Base-by-base conservation (phyloP, 768 basidiomycete species). In the Suillus luteus region DNA sequence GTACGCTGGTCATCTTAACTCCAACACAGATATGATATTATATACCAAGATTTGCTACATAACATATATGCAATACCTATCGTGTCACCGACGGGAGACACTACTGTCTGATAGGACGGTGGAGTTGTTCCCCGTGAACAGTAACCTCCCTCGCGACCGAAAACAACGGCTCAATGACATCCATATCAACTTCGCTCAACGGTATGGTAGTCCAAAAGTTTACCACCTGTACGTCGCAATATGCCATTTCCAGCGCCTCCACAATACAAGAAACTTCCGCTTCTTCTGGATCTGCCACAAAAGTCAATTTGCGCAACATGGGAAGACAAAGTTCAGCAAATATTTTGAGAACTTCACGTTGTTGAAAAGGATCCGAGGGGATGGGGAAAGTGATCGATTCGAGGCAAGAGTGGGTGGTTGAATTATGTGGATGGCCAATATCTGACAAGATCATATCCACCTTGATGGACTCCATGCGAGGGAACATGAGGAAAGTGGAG, bases 121-220 rank as follows among this genome's bases (percentile, higher is more conserved):
- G 19, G 5, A 54, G 52, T 19, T n/a, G 2, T 19, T 54, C 10
- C 11, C 52, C 52, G 5, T n/a, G 19, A n/a, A 54, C 2, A 33
- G 19, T 54, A 33, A 54, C 33, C 19, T 33, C 31, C 33, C 31
- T 54, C 33, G 17, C 52, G 10, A 54, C 19, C 5, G 52, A 54
- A n/a, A 54, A 54, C 33, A 54, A 54, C 11, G 52, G 52, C 11
- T 54, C 52, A n/a, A 54, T 11, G 5, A 54, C 31, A 33, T 54
- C 52, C 5, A 54, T 5, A 12, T 54, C 52, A 54, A 54, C 17
- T 54, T 54, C 31, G 10, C 33, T n/a, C 11, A 54, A 33, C 19
- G 33, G 19, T 35, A 19, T 54, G 19, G 19, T n/a, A 1, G 52
- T 33, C 31, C 19, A 17, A 35, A 54, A 54, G 33, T 54, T 19